Percentiles rank a stretch among this genome's conserved stretches.
phyloP scores from a whole-genome alignment of 164 flowering plant species.

The Nelumbo lutea region DNA sequence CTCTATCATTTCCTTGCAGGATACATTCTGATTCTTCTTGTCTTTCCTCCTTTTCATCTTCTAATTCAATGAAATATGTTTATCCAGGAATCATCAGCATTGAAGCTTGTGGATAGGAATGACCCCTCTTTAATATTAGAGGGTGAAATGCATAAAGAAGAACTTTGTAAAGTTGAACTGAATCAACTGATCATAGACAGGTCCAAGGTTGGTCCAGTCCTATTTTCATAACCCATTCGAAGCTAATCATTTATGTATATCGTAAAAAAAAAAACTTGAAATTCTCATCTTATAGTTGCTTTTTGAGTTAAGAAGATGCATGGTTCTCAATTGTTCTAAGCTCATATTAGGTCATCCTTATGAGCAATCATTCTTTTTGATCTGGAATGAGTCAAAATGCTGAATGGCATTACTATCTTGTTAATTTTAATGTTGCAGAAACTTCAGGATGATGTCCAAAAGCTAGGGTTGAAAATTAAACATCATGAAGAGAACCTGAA shows the following conservation, averaged over 20 bases:
- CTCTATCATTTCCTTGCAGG: background rate
- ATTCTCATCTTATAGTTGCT: background rate
- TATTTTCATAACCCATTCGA: background rate
- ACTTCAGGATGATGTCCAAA: slow-evolving; percentile 57
- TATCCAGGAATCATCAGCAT: slow-evolving; percentile 26
- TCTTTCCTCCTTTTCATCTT: slow-evolving; percentile 12
- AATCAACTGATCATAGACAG: slow-evolving; percentile 20
- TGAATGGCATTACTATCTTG: background rate
- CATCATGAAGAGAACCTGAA: slow-evolving; percentile 64
- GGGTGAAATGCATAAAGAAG: slow-evolving; percentile 37
- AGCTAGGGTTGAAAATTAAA: slow-evolving; percentile 56
- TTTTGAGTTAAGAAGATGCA: too few relatives aligned
- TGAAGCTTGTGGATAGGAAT: slow-evolving; percentile 28
- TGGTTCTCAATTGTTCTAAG: background rate
- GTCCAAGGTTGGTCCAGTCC: slow-evolving; percentile 37
- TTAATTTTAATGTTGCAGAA: slow-evolving; percentile 36
- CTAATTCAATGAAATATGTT: slow-evolving; percentile 16
- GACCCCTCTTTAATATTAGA: slow-evolving; percentile 14
- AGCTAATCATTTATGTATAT: background rate
- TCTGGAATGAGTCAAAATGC: background rate
- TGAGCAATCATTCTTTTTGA: background rate
- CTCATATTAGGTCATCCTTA: background rate
- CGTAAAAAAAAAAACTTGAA: background rate
- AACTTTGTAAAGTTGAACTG: slow-evolving; percentile 22
- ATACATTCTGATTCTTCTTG: background rate